Base-by-base conservation (phyloP, 495 filamentous ascomycete genomes). In the Parathielavia hyrcaniae region DNA sequence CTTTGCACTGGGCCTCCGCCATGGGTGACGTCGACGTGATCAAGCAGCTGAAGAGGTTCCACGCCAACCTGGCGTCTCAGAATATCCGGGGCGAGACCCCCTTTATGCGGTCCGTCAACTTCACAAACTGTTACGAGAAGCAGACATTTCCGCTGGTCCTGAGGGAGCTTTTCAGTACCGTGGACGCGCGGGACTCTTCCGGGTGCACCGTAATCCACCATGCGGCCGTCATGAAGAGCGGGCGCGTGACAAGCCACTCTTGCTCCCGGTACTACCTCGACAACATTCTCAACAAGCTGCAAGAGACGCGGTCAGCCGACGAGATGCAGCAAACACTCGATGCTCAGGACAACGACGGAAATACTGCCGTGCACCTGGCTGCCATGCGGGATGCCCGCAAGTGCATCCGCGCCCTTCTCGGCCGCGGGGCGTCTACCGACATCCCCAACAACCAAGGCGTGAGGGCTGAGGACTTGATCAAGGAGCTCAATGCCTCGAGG, bases 21-120 rank as follows among this genome's bases (percentile, higher is more conserved):
- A 97, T 98, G 93, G 93, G 92, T 41, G 93, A 98, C 65, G 74
- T 97, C 17, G 87, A 90, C 30, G 88, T 97, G 34, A 89, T 97
- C 55, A 88, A 84, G 67, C 83, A 92, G 64, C 75, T 98, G 5
- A 84, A 92, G 57, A 79, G 81, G 13, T 87, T 88, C 52, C 83
- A 85, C 36, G 91, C 91, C 11, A 81, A 83, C 53, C 71, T 86
- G 14, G 81, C 81, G 34, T 77, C 81, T 8, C 76, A 83, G 48
- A 92, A 91, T 44, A 74, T 82, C 19, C 86, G 88, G 49, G 91
- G 91, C 53, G 93, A 97, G 71, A 97, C 95, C 0, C 91, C 95
- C 0, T 79, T 98, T 46, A 95, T 97, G 78, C 85, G 91, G n/a
- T 86, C 87, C 16, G 91, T 97, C 32, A 77, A 91, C 55, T 98